A percentile compares a stretch with the other conserved stretches of the same genome.
phyloP scores from a whole-genome alignment of 345 rosid species.

The Citrus hindsii region DNA sequence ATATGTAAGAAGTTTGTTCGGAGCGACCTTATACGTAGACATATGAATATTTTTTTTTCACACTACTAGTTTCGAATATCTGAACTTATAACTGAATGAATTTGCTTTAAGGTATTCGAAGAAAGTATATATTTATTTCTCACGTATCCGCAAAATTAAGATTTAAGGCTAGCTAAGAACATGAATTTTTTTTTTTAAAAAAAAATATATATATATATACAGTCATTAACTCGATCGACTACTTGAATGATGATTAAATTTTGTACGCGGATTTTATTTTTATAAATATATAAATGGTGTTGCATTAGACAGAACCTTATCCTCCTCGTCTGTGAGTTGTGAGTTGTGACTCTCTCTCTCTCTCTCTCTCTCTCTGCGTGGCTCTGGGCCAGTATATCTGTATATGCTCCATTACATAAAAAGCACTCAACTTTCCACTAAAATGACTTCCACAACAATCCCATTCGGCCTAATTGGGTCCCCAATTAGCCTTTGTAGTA shows the following conservation, averaged over 20 bases:
- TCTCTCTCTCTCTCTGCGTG: background rate
- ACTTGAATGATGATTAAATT: background rate
- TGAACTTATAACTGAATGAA: too few relatives aligned
- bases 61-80: too few relatives aligned
- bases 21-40: too few relatives aligned
- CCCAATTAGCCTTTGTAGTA: conserved; percentile 2
- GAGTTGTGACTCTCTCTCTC: background rate
- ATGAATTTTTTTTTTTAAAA: too few relatives aligned
- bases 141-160: too few relatives aligned
- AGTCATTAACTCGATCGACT: background rate
- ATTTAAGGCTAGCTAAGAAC: too few relatives aligned
- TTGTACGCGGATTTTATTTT: background rate
- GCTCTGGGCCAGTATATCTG: conserved; percentile 10
- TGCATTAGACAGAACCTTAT: conserved; percentile 9
- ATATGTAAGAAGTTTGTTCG: too few relatives aligned
- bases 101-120: too few relatives aligned
- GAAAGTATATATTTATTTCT: too few relatives aligned
- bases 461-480: conserved; percentile 3
- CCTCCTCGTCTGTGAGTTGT: background rate
- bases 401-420: background rate
- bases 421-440: conserved; percentile 6
- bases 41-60: too few relatives aligned
- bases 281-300: background rate
- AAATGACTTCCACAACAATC: conserved; percentile 14
- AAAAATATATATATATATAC: too few relatives aligned